Evolutionary conservation across 1,139 yeast genomes (phyloP), one percentile per base, ranked within the genome.

Genomic region (Pichia sp.): DNA sequence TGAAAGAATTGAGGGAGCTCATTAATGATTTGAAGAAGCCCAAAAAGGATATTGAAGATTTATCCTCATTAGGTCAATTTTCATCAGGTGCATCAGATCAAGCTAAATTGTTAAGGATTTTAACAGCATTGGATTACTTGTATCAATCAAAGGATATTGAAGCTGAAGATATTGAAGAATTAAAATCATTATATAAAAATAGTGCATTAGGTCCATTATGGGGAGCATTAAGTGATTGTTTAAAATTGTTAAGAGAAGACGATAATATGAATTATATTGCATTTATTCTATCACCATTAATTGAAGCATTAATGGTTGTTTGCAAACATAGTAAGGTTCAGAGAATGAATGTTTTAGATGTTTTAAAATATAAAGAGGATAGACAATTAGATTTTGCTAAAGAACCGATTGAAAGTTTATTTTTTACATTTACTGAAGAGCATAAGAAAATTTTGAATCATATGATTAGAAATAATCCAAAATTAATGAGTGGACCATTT

Each of bases 401-500:
- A 46, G 90, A 86, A 56, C 88, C 92, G 4, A 78, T 87, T 55
- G 96, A 86, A 59, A 78, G 81, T 42, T 67, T 89, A 50, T 88
- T 92, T 69, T 86, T 86, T 63, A 76, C 89, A 2, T 90, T 92
- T 61, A 90, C 97, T 0, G 95, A 88, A 57, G 85, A 86, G 56
- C 97, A 92, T 63, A 85, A 88, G 61, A 86, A 86, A 71, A 79
- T 89, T 44, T 72, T 94, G 61, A 94, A 94, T 63, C 92, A 85
- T 63, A 87, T 94, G 94, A 92, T 94, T 26, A 75, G 97, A 56
- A 76, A 84, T 36, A 90, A 89, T 67, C 95, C 97, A 1, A 87
- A 89, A 59, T 74, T 94, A 57, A 88, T 92, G 96, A 86, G 92
- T 66, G 99, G 99, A 0, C 96, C 97, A 8, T 89, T 94, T 65